phyloP scores from a whole-genome alignment of 2,329 filamentous ascomycete genomes.

The Colletotrichum truncatum region DNA sequence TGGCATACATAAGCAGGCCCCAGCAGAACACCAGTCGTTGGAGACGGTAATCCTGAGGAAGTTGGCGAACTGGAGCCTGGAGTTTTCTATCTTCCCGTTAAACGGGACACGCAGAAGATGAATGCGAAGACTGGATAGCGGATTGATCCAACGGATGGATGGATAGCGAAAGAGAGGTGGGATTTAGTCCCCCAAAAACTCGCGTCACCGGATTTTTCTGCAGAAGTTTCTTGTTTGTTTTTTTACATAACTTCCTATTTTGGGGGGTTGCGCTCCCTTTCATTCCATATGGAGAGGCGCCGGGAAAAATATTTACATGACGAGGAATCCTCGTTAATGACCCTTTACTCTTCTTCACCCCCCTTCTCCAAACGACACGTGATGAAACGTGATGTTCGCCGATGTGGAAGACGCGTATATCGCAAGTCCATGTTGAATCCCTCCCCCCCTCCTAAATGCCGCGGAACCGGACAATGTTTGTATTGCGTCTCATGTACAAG shows the following conservation, averaged over 20 bases:
- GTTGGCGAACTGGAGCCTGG: conserved; percentile 19
- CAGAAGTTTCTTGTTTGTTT: neutral
- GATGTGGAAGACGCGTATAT: too few relatives aligned
- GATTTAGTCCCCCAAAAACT: neutral
- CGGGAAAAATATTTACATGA: neutral
- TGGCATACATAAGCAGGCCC: neutral
- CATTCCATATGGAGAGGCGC: neutral
- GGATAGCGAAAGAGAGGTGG: neutral
- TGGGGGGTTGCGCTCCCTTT: neutral
- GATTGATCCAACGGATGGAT: neutral
- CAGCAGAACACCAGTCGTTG: neutral
- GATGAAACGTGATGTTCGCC: too few relatives aligned
- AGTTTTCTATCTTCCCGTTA: conserved; percentile 17
- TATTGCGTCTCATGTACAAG: conserved; percentile 4
- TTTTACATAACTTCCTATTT: neutral
- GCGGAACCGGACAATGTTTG: neutral
- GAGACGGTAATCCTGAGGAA: neutral
- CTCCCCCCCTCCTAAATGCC: neutral
- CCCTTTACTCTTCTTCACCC: neutral
- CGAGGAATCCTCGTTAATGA: neutral
- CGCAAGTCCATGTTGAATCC: too few relatives aligned
- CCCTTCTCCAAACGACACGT: neutral
- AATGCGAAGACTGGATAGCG: neutral
- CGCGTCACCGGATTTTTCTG: neutral
- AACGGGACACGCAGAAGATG: neutral